Evolutionary conservation across 2,329 filamentous ascomycete genomes (phyloP).

Genomic region (Venturia oleaginea): DNA sequence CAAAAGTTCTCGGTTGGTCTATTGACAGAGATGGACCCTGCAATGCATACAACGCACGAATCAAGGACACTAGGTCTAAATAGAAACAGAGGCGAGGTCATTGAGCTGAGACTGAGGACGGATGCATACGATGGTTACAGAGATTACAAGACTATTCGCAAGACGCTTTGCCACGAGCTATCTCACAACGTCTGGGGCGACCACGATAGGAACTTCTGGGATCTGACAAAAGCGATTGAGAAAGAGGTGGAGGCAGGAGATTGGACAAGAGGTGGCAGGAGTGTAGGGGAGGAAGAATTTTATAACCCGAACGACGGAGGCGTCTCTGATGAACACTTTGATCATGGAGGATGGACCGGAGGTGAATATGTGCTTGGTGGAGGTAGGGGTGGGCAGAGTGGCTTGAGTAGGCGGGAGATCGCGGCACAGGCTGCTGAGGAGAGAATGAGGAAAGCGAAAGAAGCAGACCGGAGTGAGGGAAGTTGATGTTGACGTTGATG

Average conservation of each 20-base stretch:
- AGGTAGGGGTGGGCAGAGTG: constrained; percentile 36
- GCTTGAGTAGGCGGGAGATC: constrained; percentile 15
- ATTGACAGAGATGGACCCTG: constrained; percentile 92
- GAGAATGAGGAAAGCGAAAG: constrained; percentile 14
- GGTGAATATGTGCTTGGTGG: constrained; percentile 57
- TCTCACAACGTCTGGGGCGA: constrained; percentile 82
- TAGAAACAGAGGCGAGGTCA: constrained; percentile 76
- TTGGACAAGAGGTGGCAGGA: constrained; percentile 63
- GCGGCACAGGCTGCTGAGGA: constrained; percentile 16
- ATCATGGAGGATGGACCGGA: constrained; percentile 70
- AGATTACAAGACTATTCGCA: constrained; percentile 84
- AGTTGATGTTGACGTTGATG: neutral
- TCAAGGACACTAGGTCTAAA: constrained; percentile 78
- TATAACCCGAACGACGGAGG: constrained; percentile 41
- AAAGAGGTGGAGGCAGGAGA: constrained; percentile 72
- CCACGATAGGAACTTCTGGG: constrained; percentile 85
- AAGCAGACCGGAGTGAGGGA: constrained; percentile 8
- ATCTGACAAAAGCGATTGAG: constrained; percentile 79
- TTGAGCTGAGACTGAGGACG: constrained; percentile 83
- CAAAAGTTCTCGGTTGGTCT: constrained; percentile 79
- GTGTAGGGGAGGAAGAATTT: constrained; percentile 50
- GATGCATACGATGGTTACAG: constrained; percentile 91
- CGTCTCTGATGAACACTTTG: constrained; percentile 38
- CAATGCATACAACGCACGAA: constrained; percentile 73
- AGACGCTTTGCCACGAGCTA: constrained; percentile 89